Conservation (phyloP, 108 stramenopile species). For the Pseudonitzschia multistriata region DNA sequence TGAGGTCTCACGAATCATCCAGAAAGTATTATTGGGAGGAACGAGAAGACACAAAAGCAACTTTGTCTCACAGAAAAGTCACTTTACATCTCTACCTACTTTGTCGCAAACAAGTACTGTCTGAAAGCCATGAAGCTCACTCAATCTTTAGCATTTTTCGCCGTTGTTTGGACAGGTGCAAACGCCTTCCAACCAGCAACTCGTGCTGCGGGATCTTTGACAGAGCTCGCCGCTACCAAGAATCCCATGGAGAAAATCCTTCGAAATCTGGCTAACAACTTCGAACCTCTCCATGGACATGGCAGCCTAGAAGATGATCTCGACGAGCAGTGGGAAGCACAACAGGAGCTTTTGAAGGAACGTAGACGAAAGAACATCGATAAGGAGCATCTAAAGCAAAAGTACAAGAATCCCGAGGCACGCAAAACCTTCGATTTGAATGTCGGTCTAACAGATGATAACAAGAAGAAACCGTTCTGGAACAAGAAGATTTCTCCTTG, state of each 20-base stretch:
- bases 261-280: constrained; percentile 20
- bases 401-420: constrained; percentile 20
- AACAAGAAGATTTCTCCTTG: constrained; percentile 10
- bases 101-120: not conserved
- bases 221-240: constrained; percentile 6
- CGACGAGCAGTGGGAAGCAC: constrained; percentile 72
- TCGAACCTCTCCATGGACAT: constrained; percentile 25
- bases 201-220: not conserved
- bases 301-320: constrained; percentile 40
- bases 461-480: constrained; percentile 10
- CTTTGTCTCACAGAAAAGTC: not conserved
- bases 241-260: constrained; percentile 24
- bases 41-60: not conserved
- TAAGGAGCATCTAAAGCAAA: constrained; percentile 25
- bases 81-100: not conserved
- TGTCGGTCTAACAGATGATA: not conserved
- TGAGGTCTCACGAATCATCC: too few species aligned
- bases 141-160: not conserved
- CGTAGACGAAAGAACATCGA: constrained; percentile 39
- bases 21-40: not conserved
- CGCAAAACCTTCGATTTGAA: constrained; percentile 5
- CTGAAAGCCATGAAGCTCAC: constrained; percentile 6
- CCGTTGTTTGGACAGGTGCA: not conserved
- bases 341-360: constrained; percentile 69
- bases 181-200: constrained; percentile 3